These are phyloP conservation scores for Candida mattraensis DNA, from an alignment of 805 yeast species.

Conservation along the genomic window DNA sequence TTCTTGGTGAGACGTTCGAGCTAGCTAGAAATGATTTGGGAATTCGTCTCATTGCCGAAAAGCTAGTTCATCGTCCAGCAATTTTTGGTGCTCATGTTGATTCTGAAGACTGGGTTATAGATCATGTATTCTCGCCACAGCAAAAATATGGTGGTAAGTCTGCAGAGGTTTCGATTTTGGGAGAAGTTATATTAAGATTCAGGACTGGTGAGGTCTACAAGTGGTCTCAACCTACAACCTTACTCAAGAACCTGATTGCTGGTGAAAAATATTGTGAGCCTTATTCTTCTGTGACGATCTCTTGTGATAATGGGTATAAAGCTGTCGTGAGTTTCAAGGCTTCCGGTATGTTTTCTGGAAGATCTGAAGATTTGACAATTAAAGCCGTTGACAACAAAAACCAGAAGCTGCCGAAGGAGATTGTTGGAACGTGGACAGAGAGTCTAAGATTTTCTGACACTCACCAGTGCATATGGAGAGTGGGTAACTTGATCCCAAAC, in stretches of 20 bases:
- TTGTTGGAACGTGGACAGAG: conserved; percentile 85
- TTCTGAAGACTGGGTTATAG: conserved; percentile 63
- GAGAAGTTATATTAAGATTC: conserved; percentile 58
- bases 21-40: conserved; percentile 82
- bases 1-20: conserved; percentile 92
- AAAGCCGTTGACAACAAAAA: conserved; percentile 40
- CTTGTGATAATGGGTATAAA: conserved; percentile 64
- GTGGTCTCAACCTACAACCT: conserved; percentile 82
- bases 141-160: conserved; percentile 97
- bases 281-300: conserved; percentile 60
- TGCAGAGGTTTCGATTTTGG: conserved; percentile 77
- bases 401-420: conserved; percentile 35
- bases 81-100: conserved; percentile 82
- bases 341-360: conserved; percentile 82
- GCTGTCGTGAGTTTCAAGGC: conserved; percentile 72
- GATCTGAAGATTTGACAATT: conserved; percentile 68
- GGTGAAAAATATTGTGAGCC: conserved; percentile 97
- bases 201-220: conserved; percentile 69
- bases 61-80: conserved; percentile 85
- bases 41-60: conserved; percentile 74
- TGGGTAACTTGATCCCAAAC: conserved; percentile 60
- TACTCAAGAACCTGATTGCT: conserved; percentile 83
- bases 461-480: conserved; percentile 62
- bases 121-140: conserved; percentile 65
- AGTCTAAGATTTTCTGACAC: conserved; percentile 46